Evolutionary conservation across 2,329 filamentous ascomycete genomes (phyloP).

Genomic region (Pseudomassariella vexata): DNA sequence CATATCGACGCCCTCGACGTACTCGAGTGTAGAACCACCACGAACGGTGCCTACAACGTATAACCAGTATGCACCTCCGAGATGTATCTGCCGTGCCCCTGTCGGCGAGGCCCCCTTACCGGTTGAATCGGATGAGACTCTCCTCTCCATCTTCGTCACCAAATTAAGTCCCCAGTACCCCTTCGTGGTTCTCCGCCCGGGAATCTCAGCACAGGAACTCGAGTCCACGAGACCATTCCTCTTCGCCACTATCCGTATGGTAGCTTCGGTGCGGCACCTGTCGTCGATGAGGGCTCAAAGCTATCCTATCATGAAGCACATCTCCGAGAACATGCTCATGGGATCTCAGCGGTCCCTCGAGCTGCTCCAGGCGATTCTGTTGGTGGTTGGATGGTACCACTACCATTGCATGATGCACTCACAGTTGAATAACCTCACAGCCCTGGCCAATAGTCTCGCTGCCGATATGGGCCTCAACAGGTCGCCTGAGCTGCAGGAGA

Average conservation of each 20-base stretch:
- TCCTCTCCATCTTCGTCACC: constrained; percentile 37
- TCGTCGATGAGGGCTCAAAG: constrained; percentile 44
- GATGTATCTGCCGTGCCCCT: constrained; percentile 41
- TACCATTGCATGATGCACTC: constrained; percentile 49
- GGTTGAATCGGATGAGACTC: constrained; percentile 38
- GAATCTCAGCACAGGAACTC: constrained; percentile 29
- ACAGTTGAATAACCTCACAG: constrained; percentile 45
- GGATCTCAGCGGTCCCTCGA: constrained; percentile 44
- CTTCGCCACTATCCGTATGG: constrained; percentile 43
- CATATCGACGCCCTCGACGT: constrained; percentile 4
- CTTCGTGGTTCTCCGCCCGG: constrained; percentile 37
- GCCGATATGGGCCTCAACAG: constrained; percentile 41
- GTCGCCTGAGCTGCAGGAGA: constrained; percentile 33
- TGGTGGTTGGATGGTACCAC: constrained; percentile 46
- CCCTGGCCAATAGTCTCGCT: constrained; percentile 40
- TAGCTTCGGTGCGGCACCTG: constrained; percentile 40
- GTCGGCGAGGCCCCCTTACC: constrained; percentile 31
- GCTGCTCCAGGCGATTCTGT: constrained; percentile 40
- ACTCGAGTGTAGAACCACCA: constrained; percentile 6
- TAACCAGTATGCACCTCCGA: constrained; percentile 38
- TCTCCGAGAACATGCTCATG: constrained; percentile 44
- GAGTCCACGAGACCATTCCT: constrained; percentile 38
- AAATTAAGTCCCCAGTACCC: constrained; percentile 38
- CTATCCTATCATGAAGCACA: constrained; percentile 37
- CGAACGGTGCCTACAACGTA: constrained; percentile 22